A percentile compares a stretch with the other conserved stretches of the same genome.
phyloP scores from a whole-genome alignment of 1,139 yeast genomes.

The Blastobotrys illinoisensis region DNA sequence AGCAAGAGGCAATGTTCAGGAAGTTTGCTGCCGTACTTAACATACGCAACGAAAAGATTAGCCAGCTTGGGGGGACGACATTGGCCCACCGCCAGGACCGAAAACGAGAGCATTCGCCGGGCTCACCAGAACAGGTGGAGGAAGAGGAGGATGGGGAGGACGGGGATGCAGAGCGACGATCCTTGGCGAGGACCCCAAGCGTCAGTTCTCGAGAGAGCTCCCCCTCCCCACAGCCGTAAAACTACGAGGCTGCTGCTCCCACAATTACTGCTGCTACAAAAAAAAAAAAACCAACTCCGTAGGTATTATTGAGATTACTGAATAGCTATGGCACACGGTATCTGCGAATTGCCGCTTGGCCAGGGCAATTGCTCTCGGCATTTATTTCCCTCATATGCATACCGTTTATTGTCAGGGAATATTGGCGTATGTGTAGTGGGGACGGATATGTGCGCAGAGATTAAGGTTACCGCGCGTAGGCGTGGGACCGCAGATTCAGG shows the following conservation, averaged over 20 bases:
- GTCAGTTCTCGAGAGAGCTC: not conserved
- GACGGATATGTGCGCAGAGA: not conserved
- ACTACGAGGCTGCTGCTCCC: not conserved
- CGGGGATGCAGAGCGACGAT: not conserved
- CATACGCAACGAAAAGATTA: not conserved
- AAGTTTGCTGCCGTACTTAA: not conserved
- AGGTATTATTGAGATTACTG: too few species aligned
- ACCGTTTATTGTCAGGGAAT: not conserved
- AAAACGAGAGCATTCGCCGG: not conserved
- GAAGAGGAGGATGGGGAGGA: not conserved
- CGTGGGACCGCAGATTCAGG: not conserved
- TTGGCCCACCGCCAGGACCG: not conserved
- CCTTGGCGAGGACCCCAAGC: not conserved
- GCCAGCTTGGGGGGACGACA: not conserved
- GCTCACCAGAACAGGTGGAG: not conserved
- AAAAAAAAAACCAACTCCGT: too few species aligned
- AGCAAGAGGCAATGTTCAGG: not conserved
- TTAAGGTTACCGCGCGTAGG: not conserved
- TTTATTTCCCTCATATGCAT: not conserved
- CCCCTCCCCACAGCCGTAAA: not conserved
- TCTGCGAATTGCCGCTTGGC: too few species aligned
- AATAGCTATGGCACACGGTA: too few species aligned
- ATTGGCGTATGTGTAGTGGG: not conserved
- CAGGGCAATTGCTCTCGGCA: too few species aligned
- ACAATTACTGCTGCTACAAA: too few species aligned